phyloP scores from a whole-genome alignment of 164 flowering plant species.

The Euptelea pleiosperma region DNA sequence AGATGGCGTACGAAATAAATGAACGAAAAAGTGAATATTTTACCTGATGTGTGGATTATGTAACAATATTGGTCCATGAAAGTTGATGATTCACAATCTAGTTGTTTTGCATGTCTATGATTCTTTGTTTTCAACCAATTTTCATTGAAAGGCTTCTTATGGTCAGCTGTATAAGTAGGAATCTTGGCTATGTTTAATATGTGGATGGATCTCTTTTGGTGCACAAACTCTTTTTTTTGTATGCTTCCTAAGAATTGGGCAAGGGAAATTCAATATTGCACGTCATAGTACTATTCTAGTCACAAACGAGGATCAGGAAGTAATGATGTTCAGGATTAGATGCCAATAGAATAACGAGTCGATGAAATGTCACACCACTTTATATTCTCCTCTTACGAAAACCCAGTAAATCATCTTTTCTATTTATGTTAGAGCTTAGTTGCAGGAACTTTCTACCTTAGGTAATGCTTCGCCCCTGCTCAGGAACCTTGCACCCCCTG shows the following conservation, averaged over 20 bases:
- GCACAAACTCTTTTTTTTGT: neutral
- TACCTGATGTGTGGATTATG: neutral
- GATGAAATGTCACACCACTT: no score
- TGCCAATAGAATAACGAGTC: no score
- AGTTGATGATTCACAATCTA: neutral
- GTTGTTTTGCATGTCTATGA: neutral
- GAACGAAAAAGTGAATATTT: constrained; percentile 35
- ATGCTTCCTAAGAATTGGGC: neutral
- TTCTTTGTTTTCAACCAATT: neutral
- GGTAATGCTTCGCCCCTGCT: no score
- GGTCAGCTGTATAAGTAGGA: neutral
- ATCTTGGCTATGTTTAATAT: neutral
- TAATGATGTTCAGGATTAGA: no score
- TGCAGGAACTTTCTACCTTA: no score
- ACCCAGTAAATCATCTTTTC: no score
- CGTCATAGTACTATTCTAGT: no score
- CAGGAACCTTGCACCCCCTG: no score
- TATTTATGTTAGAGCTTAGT: no score
- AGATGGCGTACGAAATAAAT: constrained; percentile 40
- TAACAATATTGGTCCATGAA: neutral
- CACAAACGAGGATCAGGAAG: no score
- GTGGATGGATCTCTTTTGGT: neutral
- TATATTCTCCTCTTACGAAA: no score
- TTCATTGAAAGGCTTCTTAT: neutral
- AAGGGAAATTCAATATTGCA: no score